Evolutionary conservation across 208 protist genomes (phyloP), one percentile per base, ranked within the genome.

Genomic region (Wallacemonas sp.): DNA sequence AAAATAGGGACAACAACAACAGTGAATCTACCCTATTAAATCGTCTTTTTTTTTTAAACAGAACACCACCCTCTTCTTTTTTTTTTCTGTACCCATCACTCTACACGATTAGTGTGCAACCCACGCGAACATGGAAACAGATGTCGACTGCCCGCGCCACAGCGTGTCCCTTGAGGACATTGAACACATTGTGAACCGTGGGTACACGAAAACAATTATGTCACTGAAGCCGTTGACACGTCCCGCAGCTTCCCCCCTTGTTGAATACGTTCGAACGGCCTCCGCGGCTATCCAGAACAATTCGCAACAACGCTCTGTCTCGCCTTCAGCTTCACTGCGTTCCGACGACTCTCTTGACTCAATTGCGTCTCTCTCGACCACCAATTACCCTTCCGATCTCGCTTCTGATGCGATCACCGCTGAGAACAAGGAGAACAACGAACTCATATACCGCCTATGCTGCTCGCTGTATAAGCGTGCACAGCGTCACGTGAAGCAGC

Each of bases 381-480:
- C 64, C 8, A 71, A 64, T 60, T 70, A 70, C 54, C 41, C 74
- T 21, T 44, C 27, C 12, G 76, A 73, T 3, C 62, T 68, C 58
- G 45, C 30, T n/a, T 5, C 14, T 12, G 62, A 51, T 42, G 15
- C 58, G 21, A 1, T 34, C 66, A 41, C 30, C 2, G 46, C 33
- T 14, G 66, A 64, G 15, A 51, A 3, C 27, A 38, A 49, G 46
- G 47, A 27, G 2, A 46, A 44, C 39, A 34, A 42, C 41, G 55
- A 80, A 15, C 82, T 91, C 42, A 87, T 93, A 31, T 89, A 90
- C 66, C 72, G 69, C 34, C 77, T 93, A 9, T 93, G 83, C 64
- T 70, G 68, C 68, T 93, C 87, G 1, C 70, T 93, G 21, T 85
- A 90, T 72, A 79, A 76, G 58, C 84, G 83, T n/a, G 84, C 83